Base-by-base conservation (phyloP, 106 monocot genomes). In the Triglochin maritima region DNA sequence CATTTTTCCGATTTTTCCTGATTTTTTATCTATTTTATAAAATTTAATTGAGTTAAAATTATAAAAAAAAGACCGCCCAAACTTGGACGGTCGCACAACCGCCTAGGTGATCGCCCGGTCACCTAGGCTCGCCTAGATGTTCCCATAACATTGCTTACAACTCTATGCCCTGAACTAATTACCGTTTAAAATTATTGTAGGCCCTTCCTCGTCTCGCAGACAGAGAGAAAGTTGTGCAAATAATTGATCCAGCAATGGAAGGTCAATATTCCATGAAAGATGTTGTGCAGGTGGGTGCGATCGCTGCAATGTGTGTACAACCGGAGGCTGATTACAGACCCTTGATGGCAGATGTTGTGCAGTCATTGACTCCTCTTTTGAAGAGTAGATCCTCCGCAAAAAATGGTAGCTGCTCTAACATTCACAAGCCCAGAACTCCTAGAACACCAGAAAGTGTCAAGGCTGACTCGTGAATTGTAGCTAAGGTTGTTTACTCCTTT, bases 241-340 rank as follows among this genome's bases (percentile, higher is more conserved):
- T 98, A 67, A 79, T 98, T 76, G 98, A 98, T 79, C 84, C 92
- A 41, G 81, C 86, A 76, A 62, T 92, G 81, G 92, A 88, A 68
- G 92, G 98, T 0, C 83, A 92, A 50, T 92, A 92, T 44, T 74
- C 75, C 0, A 77, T 89, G 82, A 98, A 98, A 73, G 98, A 98
- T 78, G 92, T 77, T 14, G 81, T 98, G 57, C 98, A 92, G 57
- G 98, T 98, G n/a, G 98, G 92, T 59, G 98, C 98, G 53, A 98
- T 98, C 53, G 92, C 96, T 3, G 84, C 91, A 47, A 98, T 98
- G 96, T 98, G 98, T 66, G 88, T 98, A 7, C 98, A 92, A 66
- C 84, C 88, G 3, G 98, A 98, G 75, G 92, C 86, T 11, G 98
- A 98, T 70, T 98, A 98, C 79, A 80, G 98, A 60, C 98, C 98